Percentiles rank a stretch among this genome's conserved stretches.
Conservation (phyloP, 805 yeast species). For the Millerozyma miso region DNA sequence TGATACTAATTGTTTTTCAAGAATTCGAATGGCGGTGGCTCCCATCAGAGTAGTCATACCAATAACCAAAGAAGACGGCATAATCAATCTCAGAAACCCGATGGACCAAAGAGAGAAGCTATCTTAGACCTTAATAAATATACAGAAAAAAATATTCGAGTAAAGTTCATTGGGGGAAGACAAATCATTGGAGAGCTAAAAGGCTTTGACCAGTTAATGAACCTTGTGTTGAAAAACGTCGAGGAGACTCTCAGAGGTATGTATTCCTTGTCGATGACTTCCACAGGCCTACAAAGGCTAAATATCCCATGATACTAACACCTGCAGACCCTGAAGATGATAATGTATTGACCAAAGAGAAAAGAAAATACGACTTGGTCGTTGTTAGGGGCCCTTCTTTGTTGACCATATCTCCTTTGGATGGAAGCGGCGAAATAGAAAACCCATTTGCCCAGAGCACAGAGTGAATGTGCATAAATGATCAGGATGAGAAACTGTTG, state of each 20-base stretch:
- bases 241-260: conserved; percentile 59
- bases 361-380: conserved; percentile 70
- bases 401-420: conserved; percentile 67
- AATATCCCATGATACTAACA: background rate
- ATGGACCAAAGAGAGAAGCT: conserved; percentile 88
- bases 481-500: too few species aligned
- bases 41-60: background rate
- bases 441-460: conserved; percentile 53
- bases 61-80: conserved; percentile 9
- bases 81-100: conserved; percentile 27
- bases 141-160: conserved; percentile 67
- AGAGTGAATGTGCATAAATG: conserved; percentile 3
- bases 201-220: conserved; percentile 81
- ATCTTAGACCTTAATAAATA: conserved; percentile 76
- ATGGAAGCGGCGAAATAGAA: conserved; percentile 65
- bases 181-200: conserved; percentile 75
- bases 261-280: conserved; percentile 14
- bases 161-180: conserved; percentile 83
- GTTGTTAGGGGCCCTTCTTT: conserved; percentile 84
- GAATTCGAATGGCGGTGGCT: background rate
- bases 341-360: conserved; percentile 46
- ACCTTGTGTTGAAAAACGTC: conserved; percentile 68
- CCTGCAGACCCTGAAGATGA: conserved; percentile 57
- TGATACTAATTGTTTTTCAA: background rate
- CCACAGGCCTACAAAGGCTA: background rate